These are phyloP conservation scores for Russula lepida DNA, from an alignment of 768 basidiomycete species.

Conservation along the genomic window DNA sequence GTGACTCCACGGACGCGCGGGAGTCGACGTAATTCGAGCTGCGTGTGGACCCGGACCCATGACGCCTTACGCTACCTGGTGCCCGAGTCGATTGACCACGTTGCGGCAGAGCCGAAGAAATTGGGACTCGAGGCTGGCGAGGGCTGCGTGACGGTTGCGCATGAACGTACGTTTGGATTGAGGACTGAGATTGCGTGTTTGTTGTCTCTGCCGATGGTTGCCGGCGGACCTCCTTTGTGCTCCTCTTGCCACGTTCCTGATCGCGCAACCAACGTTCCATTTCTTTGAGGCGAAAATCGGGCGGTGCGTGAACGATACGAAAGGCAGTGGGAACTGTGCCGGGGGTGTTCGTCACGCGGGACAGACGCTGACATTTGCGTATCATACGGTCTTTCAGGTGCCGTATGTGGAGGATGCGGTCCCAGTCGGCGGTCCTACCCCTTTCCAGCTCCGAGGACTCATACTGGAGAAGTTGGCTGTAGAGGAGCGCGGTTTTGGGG, in stretches of 20 bases:
- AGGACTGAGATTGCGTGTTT: slow-evolving; percentile 21
- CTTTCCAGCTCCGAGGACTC: slow-evolving; percentile 55
- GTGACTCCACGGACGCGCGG: slow-evolving; percentile 10
- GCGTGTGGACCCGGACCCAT: slow-evolving; percentile 16
- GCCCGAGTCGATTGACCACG: slow-evolving; percentile 4
- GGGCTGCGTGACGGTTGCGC: slow-evolving; percentile 3
- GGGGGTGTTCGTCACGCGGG: slow-evolving; percentile 36
- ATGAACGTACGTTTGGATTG: slow-evolving; percentile 16
- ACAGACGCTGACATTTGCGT: slow-evolving; percentile 64
- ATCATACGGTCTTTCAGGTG: slow-evolving; percentile 78
- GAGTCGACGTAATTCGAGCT: slow-evolving; percentile 19
- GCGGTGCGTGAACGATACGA: slow-evolving; percentile 57
- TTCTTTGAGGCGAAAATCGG: slow-evolving; percentile 67
- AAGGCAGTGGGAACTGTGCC: slow-evolving; percentile 39
- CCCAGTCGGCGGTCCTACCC: slow-evolving; percentile 50
- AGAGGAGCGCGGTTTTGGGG: slow-evolving; percentile 56
- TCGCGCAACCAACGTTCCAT: slow-evolving; percentile 71
- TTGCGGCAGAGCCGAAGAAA: not conserved
- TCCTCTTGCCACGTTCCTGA: slow-evolving; percentile 28
- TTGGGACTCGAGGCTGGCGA: not conserved
- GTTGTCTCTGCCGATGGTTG: slow-evolving; percentile 34
- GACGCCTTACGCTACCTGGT: slow-evolving; percentile 2
- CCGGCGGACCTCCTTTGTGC: slow-evolving; percentile 12
- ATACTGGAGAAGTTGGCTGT: slow-evolving; percentile 54
- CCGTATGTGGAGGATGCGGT: slow-evolving; percentile 63